Conservation (phyloP, 345 rosid genomes). For the Aquilaria malaccensis region DNA sequence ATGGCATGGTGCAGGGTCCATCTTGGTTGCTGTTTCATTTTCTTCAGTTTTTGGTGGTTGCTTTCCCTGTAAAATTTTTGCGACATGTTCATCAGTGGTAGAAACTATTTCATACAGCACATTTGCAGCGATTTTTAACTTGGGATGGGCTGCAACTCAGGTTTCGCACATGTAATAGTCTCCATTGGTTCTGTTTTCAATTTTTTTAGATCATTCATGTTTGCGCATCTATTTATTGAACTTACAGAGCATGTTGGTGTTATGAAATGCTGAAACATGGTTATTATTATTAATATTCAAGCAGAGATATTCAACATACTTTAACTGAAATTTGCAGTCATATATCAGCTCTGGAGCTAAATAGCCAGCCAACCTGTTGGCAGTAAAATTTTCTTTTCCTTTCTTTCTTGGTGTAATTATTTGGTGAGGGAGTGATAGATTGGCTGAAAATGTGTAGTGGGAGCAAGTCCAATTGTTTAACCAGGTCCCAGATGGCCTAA, state of each 20-base stretch:
- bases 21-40: constrained; percentile 83
- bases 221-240: too few relatives aligned
- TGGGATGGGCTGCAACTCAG: constrained; percentile 98
- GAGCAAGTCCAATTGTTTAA: too few relatives aligned
- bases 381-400: too few relatives aligned
- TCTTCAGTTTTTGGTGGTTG: constrained; percentile 97
- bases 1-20: constrained; percentile 93
- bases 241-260: constrained; percentile 10
- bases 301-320: too few relatives aligned
- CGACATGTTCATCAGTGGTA: constrained; percentile 30
- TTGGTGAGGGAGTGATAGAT: too few relatives aligned
- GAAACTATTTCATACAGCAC: constrained; percentile 74
- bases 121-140: constrained; percentile 86
- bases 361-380: too few relatives aligned
- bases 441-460: too few relatives aligned
- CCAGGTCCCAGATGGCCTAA: too few relatives aligned
- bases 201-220: neutral
- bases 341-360: too few relatives aligned
- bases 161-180: constrained; percentile 88
- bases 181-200: constrained; percentile 4
- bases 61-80: constrained; percentile 61
- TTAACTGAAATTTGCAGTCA: too few relatives aligned
- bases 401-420: too few relatives aligned
- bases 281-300: too few relatives aligned
- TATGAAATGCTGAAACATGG: neutral